Evolutionary conservation across 2,329 filamentous ascomycete species (phyloP), one percentile per base, ranked within the genome.

Genomic region (Neofusicoccum umdonicola): DNA sequence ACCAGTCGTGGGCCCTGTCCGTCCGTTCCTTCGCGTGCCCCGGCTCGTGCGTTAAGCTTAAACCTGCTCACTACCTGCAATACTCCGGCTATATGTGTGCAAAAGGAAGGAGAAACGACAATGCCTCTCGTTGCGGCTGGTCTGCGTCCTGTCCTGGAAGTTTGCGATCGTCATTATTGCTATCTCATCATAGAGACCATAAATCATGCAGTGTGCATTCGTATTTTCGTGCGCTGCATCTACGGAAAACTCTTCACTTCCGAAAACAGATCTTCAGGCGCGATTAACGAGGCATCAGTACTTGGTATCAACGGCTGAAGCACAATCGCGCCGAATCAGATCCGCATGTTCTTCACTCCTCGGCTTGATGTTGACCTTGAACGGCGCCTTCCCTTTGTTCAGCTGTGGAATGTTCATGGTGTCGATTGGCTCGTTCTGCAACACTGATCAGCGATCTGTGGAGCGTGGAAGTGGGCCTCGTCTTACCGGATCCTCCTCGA

Each of bases 331-430:
- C 27, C 48, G 22, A 51, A 51, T 51, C 9, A 51, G 27, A 8
- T 51, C 48, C 8, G 48, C 48, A 22, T 51, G 48, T 22, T 51
- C 35, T 51, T 51, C 48, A 22, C 48, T 51, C 13, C 48, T 34
- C 15, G 48, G 48, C 48, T 51, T 51, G 6, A 51, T 51, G 15
- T 34, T 34, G 1, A 51, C 48, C 11, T 51, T 51, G 48, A 51
- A 51, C 3, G 48, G 48, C 15, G 48, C 12, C 8, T 51, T 51
- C 11, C 48, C 48, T 35, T 35, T 35, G 27, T 35, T 51, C 7
- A 66, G 50, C 37, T 67, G 64, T 22, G 60, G 52, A 27, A 67
- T 67, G 47, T 67, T 68, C 66, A 69, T 62, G 27, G 69, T 69
- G 62, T 71, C 68, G 42, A 71, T 68, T n/a, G 48, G 48, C 15